Evolutionary conservation across 2,329 filamentous ascomycete species (phyloP).

Genomic region (Scedosporium aurantiacum): DNA sequence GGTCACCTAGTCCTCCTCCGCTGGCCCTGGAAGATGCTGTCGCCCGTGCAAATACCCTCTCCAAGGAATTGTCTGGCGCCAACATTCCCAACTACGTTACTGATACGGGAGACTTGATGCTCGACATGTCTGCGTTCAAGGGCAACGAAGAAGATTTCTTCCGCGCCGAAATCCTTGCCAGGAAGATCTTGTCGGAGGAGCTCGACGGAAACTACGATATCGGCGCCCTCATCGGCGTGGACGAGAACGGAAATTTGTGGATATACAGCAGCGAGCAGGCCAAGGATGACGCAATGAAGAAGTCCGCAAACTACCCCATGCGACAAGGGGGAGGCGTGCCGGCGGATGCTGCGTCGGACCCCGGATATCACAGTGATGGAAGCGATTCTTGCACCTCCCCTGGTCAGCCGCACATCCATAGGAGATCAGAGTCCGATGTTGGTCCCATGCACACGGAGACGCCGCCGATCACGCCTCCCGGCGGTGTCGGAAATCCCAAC

Average conservation of each 20-base stretch:
- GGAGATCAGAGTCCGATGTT: conserved; percentile 56
- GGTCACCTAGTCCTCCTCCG: conserved; percentile 69
- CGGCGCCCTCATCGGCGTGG: conserved; percentile 85
- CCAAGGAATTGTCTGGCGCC: conserved; percentile 74
- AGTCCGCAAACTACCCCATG: conserved; percentile 40
- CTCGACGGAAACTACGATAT: conserved; percentile 94
- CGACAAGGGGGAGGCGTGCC: conserved; percentile 39
- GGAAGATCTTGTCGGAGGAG: conserved; percentile 86
- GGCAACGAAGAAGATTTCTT: conserved; percentile 86
- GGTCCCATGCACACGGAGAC: conserved; percentile 30
- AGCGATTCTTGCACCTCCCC: conserved; percentile 44
- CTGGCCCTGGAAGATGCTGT: conserved; percentile 64
- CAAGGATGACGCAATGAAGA: conserved; percentile 74
- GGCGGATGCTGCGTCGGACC: conserved; percentile 80
- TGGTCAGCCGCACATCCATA: conserved; percentile 36
- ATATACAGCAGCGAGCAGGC: conserved; percentile 98
- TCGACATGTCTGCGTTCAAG: conserved; percentile 97
- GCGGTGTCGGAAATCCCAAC: conserved; percentile 55
- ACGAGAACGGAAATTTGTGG: conserved; percentile 96
- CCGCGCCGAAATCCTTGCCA: conserved; percentile 82
- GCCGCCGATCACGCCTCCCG: conserved; percentile 51
- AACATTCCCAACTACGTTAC: conserved; percentile 94
- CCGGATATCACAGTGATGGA: conserved; percentile 89
- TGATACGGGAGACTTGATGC: conserved; percentile 85
- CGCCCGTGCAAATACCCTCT: conserved; percentile 71